phyloP scores from a whole-genome alignment of 2,329 filamentous ascomycete species.

The Magnaporthiopsis poae region DNA sequence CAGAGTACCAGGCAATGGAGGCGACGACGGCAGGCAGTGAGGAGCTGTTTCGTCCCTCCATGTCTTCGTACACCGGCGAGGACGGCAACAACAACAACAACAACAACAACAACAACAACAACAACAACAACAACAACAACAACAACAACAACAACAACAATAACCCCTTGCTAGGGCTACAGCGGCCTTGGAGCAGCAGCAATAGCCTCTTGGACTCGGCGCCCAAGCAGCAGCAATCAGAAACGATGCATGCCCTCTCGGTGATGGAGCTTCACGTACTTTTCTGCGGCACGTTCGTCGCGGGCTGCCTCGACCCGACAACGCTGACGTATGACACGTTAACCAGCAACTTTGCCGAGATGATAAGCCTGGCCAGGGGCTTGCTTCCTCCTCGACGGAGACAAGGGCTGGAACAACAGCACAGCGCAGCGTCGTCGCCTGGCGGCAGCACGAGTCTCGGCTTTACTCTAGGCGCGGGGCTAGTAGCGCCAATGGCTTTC shows the following conservation, averaged over 20 bases:
- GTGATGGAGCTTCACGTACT: background rate
- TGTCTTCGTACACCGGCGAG: background rate
- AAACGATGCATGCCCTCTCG: background rate
- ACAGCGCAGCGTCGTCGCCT: too few relatives aligned
- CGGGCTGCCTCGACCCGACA: conserved; percentile 1
- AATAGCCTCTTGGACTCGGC: background rate
- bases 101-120: too few relatives aligned
- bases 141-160: too few relatives aligned
- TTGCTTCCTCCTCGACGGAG: background rate
- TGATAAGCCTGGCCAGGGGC: background rate
- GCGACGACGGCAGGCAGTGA: background rate
- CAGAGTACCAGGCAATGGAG: background rate
- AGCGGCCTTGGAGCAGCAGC: background rate
- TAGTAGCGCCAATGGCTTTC: background rate
- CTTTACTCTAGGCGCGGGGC: background rate
- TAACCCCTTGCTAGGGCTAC: background rate
- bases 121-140: too few relatives aligned
- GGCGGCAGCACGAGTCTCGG: background rate
- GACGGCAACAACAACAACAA: background rate
- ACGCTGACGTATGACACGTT: conserved; percentile 1
- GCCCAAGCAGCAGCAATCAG: background rate
- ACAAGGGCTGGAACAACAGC: background rate
- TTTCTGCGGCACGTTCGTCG: conserved; percentile 3
- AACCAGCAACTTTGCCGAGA: conserved; percentile 1
- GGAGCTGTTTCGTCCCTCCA: background rate